Conservation (phyloP, 78 protist genomes). For the Ministeria vibrans region DNA sequence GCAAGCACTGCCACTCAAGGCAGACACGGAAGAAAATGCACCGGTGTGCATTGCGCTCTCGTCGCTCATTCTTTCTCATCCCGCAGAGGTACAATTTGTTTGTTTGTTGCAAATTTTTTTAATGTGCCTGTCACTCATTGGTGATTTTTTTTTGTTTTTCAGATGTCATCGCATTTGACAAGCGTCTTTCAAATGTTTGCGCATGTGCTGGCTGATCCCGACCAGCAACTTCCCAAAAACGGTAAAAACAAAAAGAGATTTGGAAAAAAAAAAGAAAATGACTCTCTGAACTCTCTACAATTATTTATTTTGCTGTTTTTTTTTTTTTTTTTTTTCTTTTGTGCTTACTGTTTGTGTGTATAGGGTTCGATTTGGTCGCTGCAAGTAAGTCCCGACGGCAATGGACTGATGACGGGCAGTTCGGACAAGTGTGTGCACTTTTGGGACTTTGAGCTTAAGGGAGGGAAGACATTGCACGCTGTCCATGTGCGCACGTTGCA, state of each 20-base stretch:
- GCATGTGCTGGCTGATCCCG: no score
- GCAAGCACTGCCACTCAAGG: no score
- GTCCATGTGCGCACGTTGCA: constrained; percentile 37
- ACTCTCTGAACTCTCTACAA: neutral
- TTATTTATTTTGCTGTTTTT: neutral
- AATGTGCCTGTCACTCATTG: neutral
- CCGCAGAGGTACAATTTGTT: neutral
- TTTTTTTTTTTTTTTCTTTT: neutral
- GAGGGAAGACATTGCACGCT: constrained; percentile 25
- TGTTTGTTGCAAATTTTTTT: neutral
- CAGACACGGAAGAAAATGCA: neutral
- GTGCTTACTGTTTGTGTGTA: neutral
- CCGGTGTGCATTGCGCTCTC: neutral
- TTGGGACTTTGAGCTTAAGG: constrained; percentile 82
- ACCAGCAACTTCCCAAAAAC: no score
- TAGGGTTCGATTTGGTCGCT: constrained; percentile 54
- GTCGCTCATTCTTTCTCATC: neutral
- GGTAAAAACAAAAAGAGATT: no score
- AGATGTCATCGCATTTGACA: no score
- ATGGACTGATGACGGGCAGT: constrained; percentile 69
- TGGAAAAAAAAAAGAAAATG: neutral
- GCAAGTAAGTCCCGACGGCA: constrained; percentile 23
- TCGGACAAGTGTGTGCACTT: constrained; percentile 80
- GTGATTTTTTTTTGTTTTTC: no score
- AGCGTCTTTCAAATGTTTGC: no score